A percentile compares a stretch with the other conserved stretches of the same genome.
These are phyloP conservation scores for Fusarium sp. DNA, from an alignment of 2,329 filamentous ascomycete species.

Conservation along the genomic window DNA sequence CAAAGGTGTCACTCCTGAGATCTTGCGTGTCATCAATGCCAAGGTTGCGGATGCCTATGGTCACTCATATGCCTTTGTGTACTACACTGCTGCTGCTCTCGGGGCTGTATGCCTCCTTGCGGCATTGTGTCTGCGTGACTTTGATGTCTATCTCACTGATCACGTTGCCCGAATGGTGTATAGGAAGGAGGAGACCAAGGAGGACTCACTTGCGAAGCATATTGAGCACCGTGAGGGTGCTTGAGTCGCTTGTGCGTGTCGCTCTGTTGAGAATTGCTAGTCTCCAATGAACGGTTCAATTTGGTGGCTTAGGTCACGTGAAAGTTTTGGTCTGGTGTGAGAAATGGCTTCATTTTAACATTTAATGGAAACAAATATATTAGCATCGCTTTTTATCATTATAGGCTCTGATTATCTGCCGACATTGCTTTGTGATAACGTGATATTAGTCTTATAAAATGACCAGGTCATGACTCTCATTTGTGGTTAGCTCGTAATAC, in stretches of 20 bases:
- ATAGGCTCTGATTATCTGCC: too few relatives aligned
- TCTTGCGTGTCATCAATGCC: not conserved
- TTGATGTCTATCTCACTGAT: not conserved
- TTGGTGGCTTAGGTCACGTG: not conserved
- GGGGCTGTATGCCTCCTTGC: not conserved
- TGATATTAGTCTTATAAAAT: not conserved
- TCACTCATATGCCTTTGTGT: not conserved
- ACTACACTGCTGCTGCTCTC: not conserved
- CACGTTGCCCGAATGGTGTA: not conserved
- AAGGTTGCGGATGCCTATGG: not conserved
- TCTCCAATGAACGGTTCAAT: fast-evolving
- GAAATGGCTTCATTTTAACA: not conserved
- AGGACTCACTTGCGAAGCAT: not conserved
- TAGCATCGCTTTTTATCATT: not conserved
- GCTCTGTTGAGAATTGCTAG: not conserved
- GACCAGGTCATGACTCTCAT: not conserved
- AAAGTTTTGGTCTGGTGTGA: not conserved
- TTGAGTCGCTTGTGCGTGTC: not conserved
- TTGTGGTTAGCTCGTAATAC: too few relatives aligned
- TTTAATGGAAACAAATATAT: not conserved
- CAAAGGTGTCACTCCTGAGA: not conserved
- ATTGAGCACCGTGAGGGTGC: not conserved
- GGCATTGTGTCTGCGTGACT: not conserved
- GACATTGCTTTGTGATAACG: too few relatives aligned
- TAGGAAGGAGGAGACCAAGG: not conserved